Base-by-base conservation (phyloP, 495 filamentous ascomycete species). In the Tuber umbilicatum region DNA sequence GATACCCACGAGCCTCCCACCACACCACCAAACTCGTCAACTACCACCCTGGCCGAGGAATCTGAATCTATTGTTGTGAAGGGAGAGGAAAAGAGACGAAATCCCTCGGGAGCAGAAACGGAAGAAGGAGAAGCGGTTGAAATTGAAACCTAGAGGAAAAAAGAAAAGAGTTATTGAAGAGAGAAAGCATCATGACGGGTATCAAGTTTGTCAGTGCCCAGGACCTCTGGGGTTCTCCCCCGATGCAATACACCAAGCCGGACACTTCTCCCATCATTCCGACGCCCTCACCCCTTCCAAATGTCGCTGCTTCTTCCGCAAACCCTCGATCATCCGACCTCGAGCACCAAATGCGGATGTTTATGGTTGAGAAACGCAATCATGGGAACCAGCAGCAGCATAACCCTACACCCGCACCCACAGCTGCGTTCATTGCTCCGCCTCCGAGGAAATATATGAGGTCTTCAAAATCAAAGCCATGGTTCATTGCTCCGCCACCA, bases 301-400 rank as follows among this genome's bases (percentile, higher is more conserved):
- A 64, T 64, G 27, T 35, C 31, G 12, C 27, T 35, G 14, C 55
- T 64, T 64, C 55, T 27, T 35, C 55, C 55, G 35, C 7, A 0
- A 64, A 35, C 27, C 73, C 71, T 23, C 71, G 55, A 39, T 45
- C 72, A 1, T 78, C 70, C 31, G 76, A 74, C 37, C 43, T 78
- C 6, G 77, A 79, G 39, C 75, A 72, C 16, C 77, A 79, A 68
- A 79, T 79, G 72, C 77, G 77, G 12, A 35, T 69, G 14, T 78
- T 78, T 50, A 74, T 79, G 45, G 76, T 77, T 14, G 77, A 79
- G 50, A 78, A 79, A 35, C 77, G 77, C 39, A 35, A 69, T 6
- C 43, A 39, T 19, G 69, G 75, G 27, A 78, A 78, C 55, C 73
- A 42, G 12, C 40, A 78, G 3, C 76, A 78, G 42, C 64, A 31